Evolutionary conservation across 441 rosid genomes (phyloP), one percentile per base, ranked within the genome.

Genomic region (Cnidoscolus chayamansa): DNA sequence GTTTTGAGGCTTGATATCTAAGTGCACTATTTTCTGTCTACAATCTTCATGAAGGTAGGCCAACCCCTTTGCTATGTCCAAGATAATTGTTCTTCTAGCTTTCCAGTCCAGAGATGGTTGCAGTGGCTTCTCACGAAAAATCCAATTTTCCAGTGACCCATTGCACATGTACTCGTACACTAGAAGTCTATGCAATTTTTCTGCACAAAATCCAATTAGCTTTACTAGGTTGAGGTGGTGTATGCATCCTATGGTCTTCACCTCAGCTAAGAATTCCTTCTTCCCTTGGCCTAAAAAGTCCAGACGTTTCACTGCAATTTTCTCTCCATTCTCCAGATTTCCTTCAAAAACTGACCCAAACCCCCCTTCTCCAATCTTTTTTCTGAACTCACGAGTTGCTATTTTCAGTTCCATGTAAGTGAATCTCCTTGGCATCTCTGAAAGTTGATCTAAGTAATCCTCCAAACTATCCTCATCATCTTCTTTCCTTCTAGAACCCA

Each of bases 331-430:
- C 31, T 32, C 35, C 7, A 68, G 47, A 31, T 3, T 55, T 17
- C 78, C 71, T 70, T 70, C 64, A 30, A 63, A 75, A 11, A 75
- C 78, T 5, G 74, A 25, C 1, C 78, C 78, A 48, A 75, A 75
- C 15, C 63, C 62, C n/a, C 78, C 78, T 47, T 32, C 25, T 15
- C 78, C 78, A 47, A 75, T 30, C 66, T 64, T 70, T 15, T 48
- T 19, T 1, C 20, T 12, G 1, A 75, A 75, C 48, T 70, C 37
- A 2, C 12, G 10, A 2, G 78, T 75, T 7, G 74, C 70, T 0
- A n/a, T 9, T 70, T 48, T 31, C 10, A 75, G 70, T 47, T 75
- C 56, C 11, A 55, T 11, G 9, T 63, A 64, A 5, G 74, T 62
- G 58, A 70, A 75, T 63, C 77, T 68, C 16, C 6, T 6, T 5